Percentiles rank a stretch among this genome's conserved stretches.
phyloP scores from a whole-genome alignment of 2,329 filamentous ascomycete species.

The Sordariomycetes sp. region DNA sequence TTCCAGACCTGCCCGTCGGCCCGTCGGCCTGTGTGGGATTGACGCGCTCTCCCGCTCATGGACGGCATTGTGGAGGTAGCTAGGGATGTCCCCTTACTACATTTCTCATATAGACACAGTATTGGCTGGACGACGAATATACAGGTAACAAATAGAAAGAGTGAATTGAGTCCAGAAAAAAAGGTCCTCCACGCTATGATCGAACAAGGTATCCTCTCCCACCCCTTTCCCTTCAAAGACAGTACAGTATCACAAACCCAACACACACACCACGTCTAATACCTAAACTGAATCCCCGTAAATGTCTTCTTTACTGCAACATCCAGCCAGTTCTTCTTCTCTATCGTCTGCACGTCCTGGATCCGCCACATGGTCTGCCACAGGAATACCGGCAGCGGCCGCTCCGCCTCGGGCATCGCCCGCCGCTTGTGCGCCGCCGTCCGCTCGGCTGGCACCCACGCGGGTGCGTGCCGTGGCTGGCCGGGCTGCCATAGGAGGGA shows the following conservation, averaged over 20 bases:
- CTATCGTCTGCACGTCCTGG: background rate
- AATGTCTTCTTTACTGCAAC: background rate
- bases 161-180: too few species aligned
- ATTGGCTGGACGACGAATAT: too few species aligned
- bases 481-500: background rate
- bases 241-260: background rate
- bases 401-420: background rate
- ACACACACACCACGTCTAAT: background rate
- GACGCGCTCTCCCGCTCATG: too few species aligned
- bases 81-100: too few species aligned
- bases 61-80: too few species aligned
- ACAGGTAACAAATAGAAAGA: too few species aligned
- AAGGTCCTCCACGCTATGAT: too few species aligned
- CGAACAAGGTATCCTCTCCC: too few species aligned
- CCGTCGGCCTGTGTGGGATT: too few species aligned
- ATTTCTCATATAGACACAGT: too few species aligned
- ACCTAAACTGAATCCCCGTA: conserved; percentile 2
- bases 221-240: too few species aligned
- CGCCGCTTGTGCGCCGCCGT: background rate
- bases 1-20: too few species aligned
- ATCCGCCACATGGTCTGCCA: background rate
- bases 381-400: background rate
- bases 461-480: background rate
- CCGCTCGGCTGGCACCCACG: background rate
- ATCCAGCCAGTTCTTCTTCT: background rate